Conservation (phyloP, 2,329 filamentous ascomycete species). For the Penicillium sp. region DNA sequence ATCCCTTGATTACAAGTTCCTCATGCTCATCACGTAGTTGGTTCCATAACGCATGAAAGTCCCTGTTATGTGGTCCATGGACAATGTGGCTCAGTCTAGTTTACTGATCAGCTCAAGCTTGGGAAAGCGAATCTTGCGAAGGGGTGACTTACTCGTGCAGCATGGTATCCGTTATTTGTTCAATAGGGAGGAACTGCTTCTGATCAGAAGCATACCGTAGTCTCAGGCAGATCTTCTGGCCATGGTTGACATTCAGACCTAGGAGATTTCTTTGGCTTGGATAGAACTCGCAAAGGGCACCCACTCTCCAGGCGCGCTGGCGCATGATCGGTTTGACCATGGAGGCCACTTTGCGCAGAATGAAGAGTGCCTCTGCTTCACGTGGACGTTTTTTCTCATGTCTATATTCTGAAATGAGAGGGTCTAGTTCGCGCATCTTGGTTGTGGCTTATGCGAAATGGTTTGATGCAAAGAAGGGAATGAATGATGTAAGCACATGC, state of each 20-base stretch:
- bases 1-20: conserved; percentile 74
- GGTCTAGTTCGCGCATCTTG: conserved; percentile 47
- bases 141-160: conserved; percentile 68
- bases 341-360: conserved; percentile 78
- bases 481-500: not conserved
- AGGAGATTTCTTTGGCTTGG: conserved; percentile 72
- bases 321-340: conserved; percentile 95
- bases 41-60: conserved; percentile 86
- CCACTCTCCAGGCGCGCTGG: conserved; percentile 76
- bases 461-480: not conserved
- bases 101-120: conserved; percentile 10
- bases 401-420: conserved; percentile 52
- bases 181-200: conserved; percentile 74
- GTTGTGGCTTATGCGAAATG: not conserved
- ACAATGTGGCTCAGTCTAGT: conserved; percentile 74
- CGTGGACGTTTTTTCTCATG: conserved; percentile 52
- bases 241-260: conserved; percentile 77
- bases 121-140: not conserved
- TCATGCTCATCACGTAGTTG: conserved; percentile 85
- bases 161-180: conserved; percentile 85
- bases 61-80: conserved; percentile 75
- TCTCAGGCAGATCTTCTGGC: conserved; percentile 77
- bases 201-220: conserved; percentile 74
- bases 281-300: conserved; percentile 79
- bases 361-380: conserved; percentile 55